A percentile compares a stretch with the other conserved stretches of the same genome.
phyloP scores from a whole-genome alignment of 2,329 filamentous ascomycete genomes.

The Aspergillus transmontanensis region DNA sequence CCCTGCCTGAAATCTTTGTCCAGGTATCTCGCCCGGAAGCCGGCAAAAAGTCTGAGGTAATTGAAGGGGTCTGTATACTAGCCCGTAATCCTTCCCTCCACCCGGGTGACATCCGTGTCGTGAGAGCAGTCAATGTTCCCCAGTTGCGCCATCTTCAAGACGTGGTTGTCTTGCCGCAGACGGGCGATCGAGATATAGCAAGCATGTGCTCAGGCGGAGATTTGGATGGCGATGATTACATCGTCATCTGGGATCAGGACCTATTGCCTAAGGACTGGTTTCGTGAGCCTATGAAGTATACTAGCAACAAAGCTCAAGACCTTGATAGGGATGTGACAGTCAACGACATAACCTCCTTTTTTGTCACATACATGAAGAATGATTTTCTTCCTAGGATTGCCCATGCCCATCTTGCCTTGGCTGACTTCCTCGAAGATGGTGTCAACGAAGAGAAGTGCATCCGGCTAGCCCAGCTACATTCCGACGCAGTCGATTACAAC shows the following conservation, averaged over 20 bases:
- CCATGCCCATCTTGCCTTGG: slow-evolving; percentile 74
- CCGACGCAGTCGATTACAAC: slow-evolving; percentile 88
- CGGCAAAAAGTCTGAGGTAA: slow-evolving; percentile 60
- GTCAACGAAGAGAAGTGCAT: slow-evolving; percentile 72
- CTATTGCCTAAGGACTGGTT: slow-evolving; percentile 74
- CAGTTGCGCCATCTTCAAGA: slow-evolving; percentile 76
- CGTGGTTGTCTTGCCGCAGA: slow-evolving; percentile 83
- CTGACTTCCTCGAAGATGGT: slow-evolving; percentile 65
- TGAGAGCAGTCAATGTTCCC: slow-evolving; percentile 76
- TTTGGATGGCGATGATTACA: slow-evolving; percentile 92
- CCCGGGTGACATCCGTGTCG: slow-evolving; percentile 86
- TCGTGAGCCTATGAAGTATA: slow-evolving; percentile 75
- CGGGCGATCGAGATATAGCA: slow-evolving; percentile 79
- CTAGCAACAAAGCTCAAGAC: slow-evolving; percentile 57
- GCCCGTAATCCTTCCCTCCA: slow-evolving; percentile 94
- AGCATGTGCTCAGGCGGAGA: slow-evolving; percentile 97
- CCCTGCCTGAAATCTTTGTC: slow-evolving; percentile 83
- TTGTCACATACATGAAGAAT: slow-evolving; percentile 90
- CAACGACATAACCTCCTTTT: slow-evolving; percentile 78
- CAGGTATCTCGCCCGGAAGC: slow-evolving; percentile 68
- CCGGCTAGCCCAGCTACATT: slow-evolving; percentile 77
- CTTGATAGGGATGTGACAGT: slow-evolving; percentile 67
- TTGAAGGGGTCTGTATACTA: slow-evolving; percentile 78
- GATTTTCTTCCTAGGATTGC: slow-evolving; percentile 81
- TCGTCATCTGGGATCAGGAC: slow-evolving; percentile 84